These are phyloP conservation scores for Epichloe coenophiala DNA, from an alignment of 2,329 filamentous ascomycete species.

Conservation along the genomic window DNA sequence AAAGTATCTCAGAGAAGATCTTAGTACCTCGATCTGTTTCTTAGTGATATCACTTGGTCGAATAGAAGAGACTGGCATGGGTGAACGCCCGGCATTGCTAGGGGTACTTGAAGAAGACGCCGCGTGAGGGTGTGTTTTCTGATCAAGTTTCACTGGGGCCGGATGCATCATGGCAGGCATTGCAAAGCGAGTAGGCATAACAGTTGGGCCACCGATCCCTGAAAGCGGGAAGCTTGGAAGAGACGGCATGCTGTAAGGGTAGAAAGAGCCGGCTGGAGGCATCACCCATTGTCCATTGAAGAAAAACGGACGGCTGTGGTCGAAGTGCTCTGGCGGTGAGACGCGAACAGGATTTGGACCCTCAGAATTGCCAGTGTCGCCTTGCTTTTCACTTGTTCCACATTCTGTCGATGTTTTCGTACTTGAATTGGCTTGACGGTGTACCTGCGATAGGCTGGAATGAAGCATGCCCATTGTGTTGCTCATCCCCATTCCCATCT, in stretches of 20 bases:
- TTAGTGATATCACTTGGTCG: constrained; percentile 46
- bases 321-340: constrained; percentile 31
- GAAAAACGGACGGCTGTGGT: constrained; percentile 30
- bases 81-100: constrained; percentile 9
- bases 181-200: constrained; percentile 2
- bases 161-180: constrained; percentile 10
- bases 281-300: constrained; percentile 32
- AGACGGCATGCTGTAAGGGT: constrained; percentile 16
- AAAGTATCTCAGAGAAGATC: constrained; percentile 38
- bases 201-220: constrained; percentile 11
- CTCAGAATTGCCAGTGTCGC: constrained; percentile 18
- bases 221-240: constrained; percentile 15
- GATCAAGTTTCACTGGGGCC: constrained; percentile 11
- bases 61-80: constrained; percentile 43
- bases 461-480: constrained; percentile 14
- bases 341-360: constrained; percentile 20
- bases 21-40: constrained; percentile 40
- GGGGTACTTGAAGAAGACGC: constrained; percentile 8
- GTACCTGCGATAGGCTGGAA: constrained; percentile 12
- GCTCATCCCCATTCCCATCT: constrained; percentile 24
- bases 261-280: constrained; percentile 14
- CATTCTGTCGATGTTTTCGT: constrained; percentile 12
- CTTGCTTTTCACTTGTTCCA: constrained; percentile 15
- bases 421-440: constrained; percentile 6
- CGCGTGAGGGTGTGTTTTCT: constrained; percentile 8